phyloP scores from a whole-genome alignment of 768 basidiomycete species.

The Lactarius tabidus region DNA sequence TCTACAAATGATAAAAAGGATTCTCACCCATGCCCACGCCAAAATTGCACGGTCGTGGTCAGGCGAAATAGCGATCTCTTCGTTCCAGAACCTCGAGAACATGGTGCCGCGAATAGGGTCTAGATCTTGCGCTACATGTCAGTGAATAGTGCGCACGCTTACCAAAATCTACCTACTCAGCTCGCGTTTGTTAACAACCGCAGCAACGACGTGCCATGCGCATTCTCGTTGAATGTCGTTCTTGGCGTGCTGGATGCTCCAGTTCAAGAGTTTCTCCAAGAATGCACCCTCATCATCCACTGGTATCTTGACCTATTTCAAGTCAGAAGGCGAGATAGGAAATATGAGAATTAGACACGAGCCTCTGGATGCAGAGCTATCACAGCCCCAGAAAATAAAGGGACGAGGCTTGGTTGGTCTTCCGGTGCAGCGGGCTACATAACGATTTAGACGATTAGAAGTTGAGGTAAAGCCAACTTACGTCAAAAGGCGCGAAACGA shows the following conservation, averaged over 20 bases:
- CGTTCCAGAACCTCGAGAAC: slow-evolving; percentile 47
- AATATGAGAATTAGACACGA: background rate
- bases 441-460: background rate
- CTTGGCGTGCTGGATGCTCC: slow-evolving; percentile 50
- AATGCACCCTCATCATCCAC: slow-evolving; percentile 48
- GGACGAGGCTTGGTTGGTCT: slow-evolving; percentile 58
- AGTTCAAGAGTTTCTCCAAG: slow-evolving; percentile 51
- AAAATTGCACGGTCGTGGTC: slow-evolving; percentile 42
- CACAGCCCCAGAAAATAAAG: slow-evolving; percentile 63
- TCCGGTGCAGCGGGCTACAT: slow-evolving; percentile 41
- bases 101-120: slow-evolving; percentile 41
- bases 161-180: slow-evolving; percentile 53
- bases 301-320: slow-evolving; percentile 47
- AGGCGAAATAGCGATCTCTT: slow-evolving; percentile 39
- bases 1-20: background rate
- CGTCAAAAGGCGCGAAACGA: slow-evolving; percentile 50
- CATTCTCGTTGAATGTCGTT: slow-evolving; percentile 51
- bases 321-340: slow-evolving; percentile 11
- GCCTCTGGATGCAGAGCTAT: slow-evolving; percentile 68
- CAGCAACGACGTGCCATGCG: slow-evolving; percentile 54
- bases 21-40: slow-evolving; percentile 66
- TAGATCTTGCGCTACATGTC: slow-evolving; percentile 39
- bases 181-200: slow-evolving; percentile 77
- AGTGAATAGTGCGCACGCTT: background rate
- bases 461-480: slow-evolving; percentile 29